Conservation (phyloP, 1,284 basidiomycete species). For the Peniophora sp. region DNA sequence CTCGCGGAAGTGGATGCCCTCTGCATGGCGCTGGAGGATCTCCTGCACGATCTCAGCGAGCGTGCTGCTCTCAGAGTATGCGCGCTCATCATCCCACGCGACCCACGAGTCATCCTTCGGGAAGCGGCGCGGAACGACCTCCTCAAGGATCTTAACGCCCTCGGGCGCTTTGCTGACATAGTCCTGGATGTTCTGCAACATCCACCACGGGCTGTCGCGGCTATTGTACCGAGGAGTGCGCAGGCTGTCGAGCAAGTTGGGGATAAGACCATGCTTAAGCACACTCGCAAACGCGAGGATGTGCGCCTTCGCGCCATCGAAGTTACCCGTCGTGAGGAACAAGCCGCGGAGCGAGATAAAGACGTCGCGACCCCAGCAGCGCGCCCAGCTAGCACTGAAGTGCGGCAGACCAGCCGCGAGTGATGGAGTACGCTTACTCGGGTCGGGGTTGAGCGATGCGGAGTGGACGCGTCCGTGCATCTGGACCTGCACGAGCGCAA, state of each 20-base stretch:
- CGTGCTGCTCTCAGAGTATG: conserved; percentile 76
- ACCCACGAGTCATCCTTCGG: conserved; percentile 93
- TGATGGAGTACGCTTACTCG: conserved; percentile 61
- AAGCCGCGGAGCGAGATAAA: conserved; percentile 91
- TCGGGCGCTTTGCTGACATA: conserved; percentile 82
- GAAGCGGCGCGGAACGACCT: conserved; percentile 85
- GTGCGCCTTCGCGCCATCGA: conserved; percentile 76
- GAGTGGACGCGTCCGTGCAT: conserved; percentile 88
- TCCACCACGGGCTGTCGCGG: conserved; percentile 95
- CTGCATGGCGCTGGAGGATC: conserved; percentile 89
- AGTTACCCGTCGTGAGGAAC: conserved; percentile 90
- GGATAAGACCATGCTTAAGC: conserved; percentile 84
- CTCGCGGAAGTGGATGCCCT: conserved; percentile 92
- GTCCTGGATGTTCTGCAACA: conserved; percentile 97
- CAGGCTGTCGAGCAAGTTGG: conserved; percentile 86
- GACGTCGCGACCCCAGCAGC: conserved; percentile 96
- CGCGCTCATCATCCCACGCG: conserved; percentile 79
- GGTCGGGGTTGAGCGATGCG: conserved; percentile 65
- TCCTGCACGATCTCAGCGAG: conserved; percentile 95
- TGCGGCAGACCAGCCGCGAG: conserved; percentile 94
- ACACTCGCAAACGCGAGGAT: conserved; percentile 87
- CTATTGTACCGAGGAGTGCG: conserved; percentile 83
- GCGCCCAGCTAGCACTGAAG: conserved; percentile 85
- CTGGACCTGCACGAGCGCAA: conserved; percentile 83
- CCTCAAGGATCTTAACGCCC: conserved; percentile 75